Evolutionary conservation across 2,329 filamentous ascomycete genomes (phyloP).

Genomic region (Sclerotiophoma versabilis): DNA sequence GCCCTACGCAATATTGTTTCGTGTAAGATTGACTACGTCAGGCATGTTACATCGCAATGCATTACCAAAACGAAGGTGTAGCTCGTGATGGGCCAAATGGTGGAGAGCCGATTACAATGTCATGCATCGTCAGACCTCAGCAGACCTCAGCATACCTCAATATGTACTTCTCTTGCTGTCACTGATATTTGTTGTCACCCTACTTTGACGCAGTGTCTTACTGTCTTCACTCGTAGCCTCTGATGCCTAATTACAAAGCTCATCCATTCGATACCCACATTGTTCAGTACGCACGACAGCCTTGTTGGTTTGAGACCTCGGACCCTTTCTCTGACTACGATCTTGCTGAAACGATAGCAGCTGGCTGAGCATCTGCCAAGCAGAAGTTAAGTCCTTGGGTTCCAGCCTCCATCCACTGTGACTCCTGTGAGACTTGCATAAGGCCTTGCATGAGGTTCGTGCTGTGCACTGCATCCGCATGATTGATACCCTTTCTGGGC

Average conservation of each 20-base stretch:
- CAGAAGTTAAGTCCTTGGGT: background rate
- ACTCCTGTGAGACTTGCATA: background rate
- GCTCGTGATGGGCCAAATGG: background rate
- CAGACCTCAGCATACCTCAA: no score
- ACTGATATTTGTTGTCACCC: background rate
- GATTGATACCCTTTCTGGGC: background rate
- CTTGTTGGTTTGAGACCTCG: no score
- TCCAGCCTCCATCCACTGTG: background rate
- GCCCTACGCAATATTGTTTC: background rate
- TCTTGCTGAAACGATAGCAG: background rate
- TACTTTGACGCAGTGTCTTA: no score
- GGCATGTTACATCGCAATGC: constrained; percentile 3
- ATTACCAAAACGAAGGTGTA: background rate
- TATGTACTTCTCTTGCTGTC: background rate
- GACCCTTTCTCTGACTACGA: background rate
- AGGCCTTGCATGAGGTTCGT: background rate
- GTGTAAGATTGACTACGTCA: constrained; percentile 2
- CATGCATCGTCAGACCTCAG: background rate
- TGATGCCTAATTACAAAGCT: no score
- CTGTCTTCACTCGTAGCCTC: no score
- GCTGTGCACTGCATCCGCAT: background rate
- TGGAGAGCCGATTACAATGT: constrained; percentile 4
- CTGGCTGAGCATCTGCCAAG: background rate
- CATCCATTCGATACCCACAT: no score
- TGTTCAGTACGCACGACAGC: no score